These are phyloP conservation scores for Xylaria sp. DNA, from an alignment of 2,329 filamentous ascomycete genomes.

Conservation along the genomic window DNA sequence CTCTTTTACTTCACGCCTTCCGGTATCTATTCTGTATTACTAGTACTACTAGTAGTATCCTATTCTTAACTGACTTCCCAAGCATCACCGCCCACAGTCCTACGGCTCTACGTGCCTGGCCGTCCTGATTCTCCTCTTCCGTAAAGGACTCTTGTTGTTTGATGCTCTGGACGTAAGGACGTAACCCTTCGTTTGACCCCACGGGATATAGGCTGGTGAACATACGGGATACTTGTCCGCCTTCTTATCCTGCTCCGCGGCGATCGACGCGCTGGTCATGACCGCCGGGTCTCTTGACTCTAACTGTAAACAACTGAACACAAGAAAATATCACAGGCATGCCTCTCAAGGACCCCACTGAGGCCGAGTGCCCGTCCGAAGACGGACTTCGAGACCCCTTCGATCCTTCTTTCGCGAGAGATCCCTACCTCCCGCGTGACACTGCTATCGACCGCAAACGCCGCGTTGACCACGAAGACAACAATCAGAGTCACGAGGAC, in stretches of 20 bases:
- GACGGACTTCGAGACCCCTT: constrained; percentile 24
- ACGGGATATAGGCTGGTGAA: constrained; percentile 4
- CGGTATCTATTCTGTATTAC: no score
- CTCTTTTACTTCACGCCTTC: neutral
- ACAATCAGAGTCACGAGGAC: constrained; percentile 33
- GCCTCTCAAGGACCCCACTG: constrained; percentile 22
- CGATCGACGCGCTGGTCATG: constrained; percentile 21
- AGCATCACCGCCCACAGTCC: neutral
- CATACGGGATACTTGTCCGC: neutral
- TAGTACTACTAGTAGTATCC: no score
- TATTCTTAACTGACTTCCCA: no score
- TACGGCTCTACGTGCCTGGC: neutral
- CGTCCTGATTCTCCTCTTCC: neutral
- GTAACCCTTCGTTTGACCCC: neutral
- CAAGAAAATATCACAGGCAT: constrained; percentile 23
- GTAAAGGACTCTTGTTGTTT: no score
- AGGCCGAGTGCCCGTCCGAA: constrained; percentile 21
- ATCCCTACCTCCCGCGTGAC: constrained; percentile 27
- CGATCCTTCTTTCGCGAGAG: constrained; percentile 28
- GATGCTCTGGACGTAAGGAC: no score
- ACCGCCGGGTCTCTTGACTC: constrained; percentile 14
- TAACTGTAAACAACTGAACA: constrained; percentile 10
- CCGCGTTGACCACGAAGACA: constrained; percentile 16
- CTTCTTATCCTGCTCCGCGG: neutral
- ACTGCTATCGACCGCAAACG: constrained; percentile 22